Evolutionary conservation across 768 basidiomycete species (phyloP).

Genomic region (Strobilomyces confusus): DNA sequence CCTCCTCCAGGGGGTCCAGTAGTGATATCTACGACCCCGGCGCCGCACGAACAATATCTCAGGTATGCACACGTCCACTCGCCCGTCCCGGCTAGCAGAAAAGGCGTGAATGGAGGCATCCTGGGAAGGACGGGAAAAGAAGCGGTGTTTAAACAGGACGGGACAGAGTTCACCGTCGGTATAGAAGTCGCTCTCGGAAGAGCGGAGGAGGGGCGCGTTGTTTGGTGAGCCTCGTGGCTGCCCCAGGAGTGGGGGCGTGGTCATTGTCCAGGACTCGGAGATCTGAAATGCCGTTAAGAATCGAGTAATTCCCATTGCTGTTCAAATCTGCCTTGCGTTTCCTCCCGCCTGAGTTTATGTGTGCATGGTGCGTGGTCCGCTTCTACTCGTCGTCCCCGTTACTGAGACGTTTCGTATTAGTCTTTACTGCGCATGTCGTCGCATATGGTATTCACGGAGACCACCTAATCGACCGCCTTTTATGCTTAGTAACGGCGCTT

Average conservation of each 20-base stretch:
- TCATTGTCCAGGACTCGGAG: neutral
- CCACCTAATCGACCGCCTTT: constrained; percentile 10
- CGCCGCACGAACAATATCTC: constrained; percentile 22
- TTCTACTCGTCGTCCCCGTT: neutral
- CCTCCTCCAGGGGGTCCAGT: constrained; percentile 30
- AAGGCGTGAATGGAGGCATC: constrained; percentile 7
- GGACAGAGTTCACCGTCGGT: constrained; percentile 26
- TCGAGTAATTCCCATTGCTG: constrained; percentile 17
- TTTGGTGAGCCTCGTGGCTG: constrained; percentile 23
- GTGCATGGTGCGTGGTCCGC: constrained; percentile 7
- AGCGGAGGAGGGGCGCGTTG: constrained; percentile 30
- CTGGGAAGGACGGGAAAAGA: constrained; percentile 16
- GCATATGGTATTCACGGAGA: constrained; percentile 4
- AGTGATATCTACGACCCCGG: constrained; percentile 13
- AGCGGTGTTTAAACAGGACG: constrained; percentile 25
- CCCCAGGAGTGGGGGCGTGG: neutral
- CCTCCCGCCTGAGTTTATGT: neutral
- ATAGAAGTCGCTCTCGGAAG: constrained; percentile 31
- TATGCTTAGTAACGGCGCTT: constrained; percentile 3
- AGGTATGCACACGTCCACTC: constrained; percentile 29
- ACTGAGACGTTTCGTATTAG: neutral
- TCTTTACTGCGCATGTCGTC: neutral
- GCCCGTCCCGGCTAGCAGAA: constrained; percentile 14
- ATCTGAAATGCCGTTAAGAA: constrained; percentile 6
- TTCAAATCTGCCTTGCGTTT: constrained; percentile 9